Evolutionary conservation across 23 red algal species (phyloP).

Genomic region (Gracilaria gracilis): DNA sequence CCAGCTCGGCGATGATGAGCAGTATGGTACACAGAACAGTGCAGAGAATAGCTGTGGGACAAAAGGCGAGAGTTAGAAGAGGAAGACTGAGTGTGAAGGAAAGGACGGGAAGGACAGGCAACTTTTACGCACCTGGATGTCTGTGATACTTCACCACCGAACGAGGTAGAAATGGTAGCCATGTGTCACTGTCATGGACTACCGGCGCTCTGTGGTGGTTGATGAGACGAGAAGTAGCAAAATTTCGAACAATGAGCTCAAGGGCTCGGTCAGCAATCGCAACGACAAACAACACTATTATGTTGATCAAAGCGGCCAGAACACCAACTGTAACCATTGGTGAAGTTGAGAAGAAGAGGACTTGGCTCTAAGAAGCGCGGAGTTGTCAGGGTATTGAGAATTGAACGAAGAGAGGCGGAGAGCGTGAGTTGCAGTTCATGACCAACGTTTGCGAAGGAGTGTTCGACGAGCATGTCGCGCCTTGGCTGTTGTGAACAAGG

Average conservation of each 20-base stretch:
- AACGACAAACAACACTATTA: slow-evolving; percentile 25
- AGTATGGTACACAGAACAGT: slow-evolving; percentile 48
- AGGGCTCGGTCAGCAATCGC: slow-evolving; percentile 31
- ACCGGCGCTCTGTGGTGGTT: slow-evolving; percentile 20
- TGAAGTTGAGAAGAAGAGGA: not conserved
- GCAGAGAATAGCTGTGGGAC: slow-evolving; percentile 39
- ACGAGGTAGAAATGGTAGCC: slow-evolving; percentile 22
- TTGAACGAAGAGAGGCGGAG: too few species aligned
- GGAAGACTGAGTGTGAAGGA: not conserved
- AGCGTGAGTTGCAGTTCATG: too few species aligned
- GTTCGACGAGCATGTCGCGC: too few species aligned
- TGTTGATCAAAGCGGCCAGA: slow-evolving; percentile 29
- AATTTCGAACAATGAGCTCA: slow-evolving; percentile 29
- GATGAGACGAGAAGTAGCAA: slow-evolving; percentile 48
- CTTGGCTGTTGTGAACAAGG: too few species aligned
- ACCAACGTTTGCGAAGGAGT: too few species aligned
- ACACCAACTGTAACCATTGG: slow-evolving; percentile 24
- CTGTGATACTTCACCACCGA: slow-evolving; percentile 43
- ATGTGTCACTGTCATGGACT: slow-evolving; percentile 51
- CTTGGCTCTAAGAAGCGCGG: not conserved
- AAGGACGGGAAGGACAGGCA: not conserved
- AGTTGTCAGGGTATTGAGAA: not conserved
- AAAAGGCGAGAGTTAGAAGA: not conserved
- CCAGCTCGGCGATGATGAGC: slow-evolving; percentile 48
- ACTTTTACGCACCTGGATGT: slow-evolving; percentile 29